Evolutionary conservation across 805 yeast species (phyloP).

Genomic region (Debaryomyces hansenii): DNA sequence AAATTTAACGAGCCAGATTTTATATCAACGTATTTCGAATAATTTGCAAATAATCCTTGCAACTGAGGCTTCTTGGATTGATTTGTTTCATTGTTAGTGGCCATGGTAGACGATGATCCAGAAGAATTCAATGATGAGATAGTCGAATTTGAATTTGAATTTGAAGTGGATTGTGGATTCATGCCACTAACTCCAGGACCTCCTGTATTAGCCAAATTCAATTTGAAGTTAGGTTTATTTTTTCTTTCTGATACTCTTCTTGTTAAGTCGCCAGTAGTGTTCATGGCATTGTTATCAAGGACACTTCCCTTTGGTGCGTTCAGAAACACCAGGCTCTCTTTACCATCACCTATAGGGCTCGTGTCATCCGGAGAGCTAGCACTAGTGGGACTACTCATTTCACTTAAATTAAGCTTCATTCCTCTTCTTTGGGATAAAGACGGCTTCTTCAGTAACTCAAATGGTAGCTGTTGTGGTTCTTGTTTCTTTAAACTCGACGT

Average conservation of each 20-base stretch:
- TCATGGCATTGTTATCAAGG: neutral
- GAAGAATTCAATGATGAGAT: slow-evolving; percentile 8
- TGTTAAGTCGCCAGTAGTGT: slow-evolving; percentile 34
- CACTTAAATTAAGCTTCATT: slow-evolving; percentile 47
- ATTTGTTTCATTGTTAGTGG: slow-evolving; percentile 16
- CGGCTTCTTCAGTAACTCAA: slow-evolving; percentile 32
- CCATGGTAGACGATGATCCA: slow-evolving; percentile 1
- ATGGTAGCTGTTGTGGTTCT: slow-evolving; percentile 6
- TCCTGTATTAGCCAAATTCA: slow-evolving; percentile 24
- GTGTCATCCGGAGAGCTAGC: slow-evolving; percentile 16
- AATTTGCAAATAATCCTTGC: slow-evolving; percentile 74
- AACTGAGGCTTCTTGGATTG: slow-evolving; percentile 31
- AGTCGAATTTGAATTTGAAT: slow-evolving; percentile 4
- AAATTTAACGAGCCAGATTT: slow-evolving; percentile 90
- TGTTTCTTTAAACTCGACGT: neutral
- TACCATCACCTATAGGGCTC: slow-evolving; percentile 10
- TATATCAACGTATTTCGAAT: slow-evolving; percentile 85
- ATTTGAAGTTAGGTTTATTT: slow-evolving; percentile 39
- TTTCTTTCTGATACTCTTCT: slow-evolving; percentile 40
- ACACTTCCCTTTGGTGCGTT: neutral
- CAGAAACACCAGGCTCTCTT: neutral
- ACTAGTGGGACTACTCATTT: slow-evolving; percentile 21
- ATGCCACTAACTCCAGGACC: neutral
- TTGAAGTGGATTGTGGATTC: neutral
- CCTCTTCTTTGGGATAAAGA: slow-evolving; percentile 57